Evolutionary conservation across 129 eudicot species (phyloP), one percentile per base, ranked within the genome.

Genomic region (Tagetes erecta): DNA sequence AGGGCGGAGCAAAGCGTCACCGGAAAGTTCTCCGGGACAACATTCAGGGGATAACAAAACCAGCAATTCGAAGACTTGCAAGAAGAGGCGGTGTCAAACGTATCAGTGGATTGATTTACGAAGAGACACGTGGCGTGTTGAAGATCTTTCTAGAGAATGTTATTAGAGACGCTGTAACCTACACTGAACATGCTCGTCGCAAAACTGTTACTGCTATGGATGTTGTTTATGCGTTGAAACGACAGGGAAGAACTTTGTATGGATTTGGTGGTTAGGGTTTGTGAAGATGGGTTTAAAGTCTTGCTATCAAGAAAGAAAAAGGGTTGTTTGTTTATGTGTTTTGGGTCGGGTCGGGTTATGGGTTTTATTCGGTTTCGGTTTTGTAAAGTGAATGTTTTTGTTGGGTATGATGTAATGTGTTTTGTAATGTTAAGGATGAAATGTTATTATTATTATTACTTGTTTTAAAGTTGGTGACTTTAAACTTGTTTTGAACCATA

Each of bases 1-100:
- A 84, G 64, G 87, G 87, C 20, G 87, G 87, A 80, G 84, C 87
- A 0, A 84, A 84, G 6, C 74, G 84, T 0, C 87, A 84, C n/a
- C 68, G 87, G 39, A 84, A 84, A 20, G 87, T 84, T 5, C 73
- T 84, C 35, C 74, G 87, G 0, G 87, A 84, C 55, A 84, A 84
- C 72, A 78, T 78, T 4, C 77, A 78, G 69, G 77, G 82, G 0
- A 78, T 78, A 31, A 78, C 82, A 0, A 78, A 78, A 37, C 82
- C 83, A 9, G 83, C 83, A 3, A 79, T 79, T n/a, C 67, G 83
- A 0, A 12, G 78, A 6, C 53, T 79, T 3, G 78, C 83, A 0
- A 36, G 83, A 0, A 79, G 83, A 79, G 83, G 83, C 2, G 69
- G 83, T 1, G 83, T 79, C 30, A 79, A 79, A 40, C 73, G 83